phyloP scores from a whole-genome alignment of 805 yeast species.

The Ogataea kodamae region DNA sequence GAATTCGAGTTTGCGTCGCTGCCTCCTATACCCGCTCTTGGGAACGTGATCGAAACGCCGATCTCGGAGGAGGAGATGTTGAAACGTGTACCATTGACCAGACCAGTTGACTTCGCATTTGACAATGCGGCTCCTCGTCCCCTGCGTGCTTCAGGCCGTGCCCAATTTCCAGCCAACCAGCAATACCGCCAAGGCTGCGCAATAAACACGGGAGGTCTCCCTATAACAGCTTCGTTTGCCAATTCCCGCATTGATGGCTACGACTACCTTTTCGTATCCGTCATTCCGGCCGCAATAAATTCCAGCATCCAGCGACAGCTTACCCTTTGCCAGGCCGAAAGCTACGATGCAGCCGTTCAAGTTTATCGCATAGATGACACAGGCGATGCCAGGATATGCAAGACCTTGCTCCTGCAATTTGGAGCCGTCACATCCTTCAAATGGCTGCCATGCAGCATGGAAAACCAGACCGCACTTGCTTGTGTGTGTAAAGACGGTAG shows the following conservation, averaged over 20 bases:
- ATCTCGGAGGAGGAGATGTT: constrained; percentile 6
- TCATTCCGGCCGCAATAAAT: constrained; percentile 11
- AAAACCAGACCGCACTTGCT: constrained; percentile 19
- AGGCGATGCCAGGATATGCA: constrained; percentile 9
- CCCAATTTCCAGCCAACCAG: constrained; percentile 21
- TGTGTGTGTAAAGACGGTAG: constrained; percentile 30
- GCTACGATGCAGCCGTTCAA: constrained; percentile 22
- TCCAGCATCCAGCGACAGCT: constrained; percentile 18
- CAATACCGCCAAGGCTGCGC: constrained; percentile 25
- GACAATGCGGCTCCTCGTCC: constrained; percentile 12
- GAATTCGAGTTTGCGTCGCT: constrained; percentile 7
- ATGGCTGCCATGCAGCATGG: constrained; percentile 21
- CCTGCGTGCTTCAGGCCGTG: constrained; percentile 4
- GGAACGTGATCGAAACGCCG: constrained; percentile 1
- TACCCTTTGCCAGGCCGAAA: constrained; percentile 10
- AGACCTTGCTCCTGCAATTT: constrained; percentile 18
- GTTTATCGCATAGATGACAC: constrained; percentile 22
- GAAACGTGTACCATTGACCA: constrained; percentile 10
- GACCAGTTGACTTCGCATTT: constrained; percentile 17
- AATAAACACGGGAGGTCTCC: constrained; percentile 32
- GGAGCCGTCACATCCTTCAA: constrained; percentile 28
- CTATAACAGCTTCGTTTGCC: constrained; percentile 27
- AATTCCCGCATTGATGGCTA: constrained; percentile 17
- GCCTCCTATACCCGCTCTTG: constrained; percentile 4
- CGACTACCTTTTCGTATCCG: constrained; percentile 29